These are phyloP conservation scores for Mycena maculata DNA, from an alignment of 768 basidiomycete species.

Conservation along the genomic window DNA sequence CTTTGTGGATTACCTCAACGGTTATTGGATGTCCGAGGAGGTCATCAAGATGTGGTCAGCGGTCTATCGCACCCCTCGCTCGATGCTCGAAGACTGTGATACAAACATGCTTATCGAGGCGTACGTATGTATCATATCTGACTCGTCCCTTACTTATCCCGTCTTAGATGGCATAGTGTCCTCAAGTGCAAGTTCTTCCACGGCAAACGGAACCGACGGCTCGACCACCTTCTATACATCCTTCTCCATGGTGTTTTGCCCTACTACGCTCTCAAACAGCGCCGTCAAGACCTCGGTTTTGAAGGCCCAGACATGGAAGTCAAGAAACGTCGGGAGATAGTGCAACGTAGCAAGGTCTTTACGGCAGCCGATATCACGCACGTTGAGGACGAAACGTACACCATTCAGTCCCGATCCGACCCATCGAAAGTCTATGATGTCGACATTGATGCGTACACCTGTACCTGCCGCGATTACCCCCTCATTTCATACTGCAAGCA, in stretches of 20 bases:
- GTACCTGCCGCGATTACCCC: constrained; percentile 28
- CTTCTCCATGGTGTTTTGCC: constrained; percentile 30
- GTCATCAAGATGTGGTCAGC: constrained; percentile 39
- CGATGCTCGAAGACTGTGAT: constrained; percentile 30
- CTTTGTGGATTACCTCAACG: constrained; percentile 36
- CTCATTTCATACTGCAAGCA: constrained; percentile 39
- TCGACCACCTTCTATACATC: constrained; percentile 39
- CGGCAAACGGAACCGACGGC: constrained; percentile 34
- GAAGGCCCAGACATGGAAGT: constrained; percentile 38
- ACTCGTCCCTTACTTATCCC: neutral
- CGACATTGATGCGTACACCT: constrained; percentile 32
- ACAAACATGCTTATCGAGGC: constrained; percentile 46
- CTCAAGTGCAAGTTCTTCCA: constrained; percentile 41
- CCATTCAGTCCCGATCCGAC: constrained; percentile 19
- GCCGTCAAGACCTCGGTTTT: constrained; percentile 36
- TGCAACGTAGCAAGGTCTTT: constrained; percentile 4
- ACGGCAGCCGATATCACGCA: constrained; percentile 17
- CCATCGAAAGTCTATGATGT: constrained; percentile 12
- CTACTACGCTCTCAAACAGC: constrained; percentile 33
- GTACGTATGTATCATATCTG: neutral
- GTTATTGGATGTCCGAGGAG: constrained; percentile 32
- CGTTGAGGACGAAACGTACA: neutral
- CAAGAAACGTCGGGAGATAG: constrained; percentile 26
- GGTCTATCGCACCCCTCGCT: constrained; percentile 25
- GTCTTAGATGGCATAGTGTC: constrained; percentile 38